Base-by-base conservation (phyloP, 176 grass and related monocot genomes). In the Lolium rigidum region DNA sequence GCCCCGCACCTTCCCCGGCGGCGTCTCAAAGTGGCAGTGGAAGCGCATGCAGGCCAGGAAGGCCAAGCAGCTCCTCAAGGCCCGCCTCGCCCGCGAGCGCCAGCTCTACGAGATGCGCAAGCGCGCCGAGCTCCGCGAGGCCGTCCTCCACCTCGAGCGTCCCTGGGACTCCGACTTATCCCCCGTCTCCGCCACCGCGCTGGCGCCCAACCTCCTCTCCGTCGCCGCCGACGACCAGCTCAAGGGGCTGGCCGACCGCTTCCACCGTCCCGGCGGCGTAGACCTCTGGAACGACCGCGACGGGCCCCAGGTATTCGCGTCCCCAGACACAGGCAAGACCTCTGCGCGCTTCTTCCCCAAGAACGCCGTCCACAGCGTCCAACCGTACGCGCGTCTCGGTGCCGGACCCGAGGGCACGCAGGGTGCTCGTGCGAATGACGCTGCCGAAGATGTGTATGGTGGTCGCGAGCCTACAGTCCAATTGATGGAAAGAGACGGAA, bases 1-100 rank as follows among this genome's bases (percentile, higher is more conserved):
- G 8, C 93, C 95, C 21, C 88, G 95, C 71, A 95, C 93, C 49
- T 97, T 20, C 85, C 94, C 94, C 0, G 92, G 94, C 61, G 91
- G 93, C 65, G 95, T 98, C 46, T 83, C 95, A 59, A 98, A 98
- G 87, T 98, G 95, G 95, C 93, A 98, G 80, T 98, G 95, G 95
- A 98, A 98, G 90, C 87, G 93, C 46, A 98, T 98, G 95, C 95
- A 98, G 71, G 59, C 83, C 39, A 92, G 88, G 87, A 98, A 95
- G 82, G 87, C 91, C 2, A 93, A 87, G 89, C 95, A 95, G 89
- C 91, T 95, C 9, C 93, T 98, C 80, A 98, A 95, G 87, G 95
- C 95, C 43, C 89, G 95, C 37, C 93, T 98, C 28, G 83, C 84
- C 4, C 91, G 95, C 43, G 96, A 98, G 86, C 96, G 96, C 64